Evolutionary conservation across 2,329 filamentous ascomycete species (phyloP), one percentile per base, ranked within the genome.

Genomic region (Immersiporthe knoxdaviesiana): DNA sequence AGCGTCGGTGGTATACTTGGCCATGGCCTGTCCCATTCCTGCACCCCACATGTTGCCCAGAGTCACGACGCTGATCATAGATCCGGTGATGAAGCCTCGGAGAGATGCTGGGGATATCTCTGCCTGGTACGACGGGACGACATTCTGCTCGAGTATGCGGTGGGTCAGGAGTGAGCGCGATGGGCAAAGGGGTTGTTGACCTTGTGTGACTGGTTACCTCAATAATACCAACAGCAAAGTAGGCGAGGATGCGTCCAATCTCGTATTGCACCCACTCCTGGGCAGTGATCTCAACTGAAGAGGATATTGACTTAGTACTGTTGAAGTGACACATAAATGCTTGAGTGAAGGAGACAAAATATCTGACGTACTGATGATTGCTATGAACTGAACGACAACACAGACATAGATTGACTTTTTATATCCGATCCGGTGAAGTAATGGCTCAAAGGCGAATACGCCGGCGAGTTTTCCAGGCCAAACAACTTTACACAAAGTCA

Each of bases 171-270:
- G 12, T 44, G 7, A 18, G 21, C 16, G 37, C 16, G n/a, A 5
- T 24, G 59, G n/a, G 11, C 4, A 35, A 35, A 44, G 10, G n/a
- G n/a, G n/a, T n/a, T n/a, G 30, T 11, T 16, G 54, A 58, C 18
- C 32, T n/a, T n/a, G n/a, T 58, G 24, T 58, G 24, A 16, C 39
- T 60, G 50, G 12, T 14, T 37, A 44, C 59, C 59, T 62, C 66
- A 27, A 65, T 62, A 24, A 68, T 68, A n/a, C 66, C 66, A 66
- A 76, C 75, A 24, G 75, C 66, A 72, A 74, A 75, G 69, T 76
- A 76, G 27, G 74, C 73, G 18, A 76, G 72, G n/a, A 76, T 66
- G 16, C 64, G 65, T 21, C 70, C 72, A 37, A 67, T 62, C n/a
- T 63, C 63, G n/a, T 73, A 71, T 59, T 68, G 66, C 10, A 65